Evolutionary conservation across 768 basidiomycete genomes (phyloP), one percentile per base, ranked within the genome.

Genomic region (Agrocybe pediades): DNA sequence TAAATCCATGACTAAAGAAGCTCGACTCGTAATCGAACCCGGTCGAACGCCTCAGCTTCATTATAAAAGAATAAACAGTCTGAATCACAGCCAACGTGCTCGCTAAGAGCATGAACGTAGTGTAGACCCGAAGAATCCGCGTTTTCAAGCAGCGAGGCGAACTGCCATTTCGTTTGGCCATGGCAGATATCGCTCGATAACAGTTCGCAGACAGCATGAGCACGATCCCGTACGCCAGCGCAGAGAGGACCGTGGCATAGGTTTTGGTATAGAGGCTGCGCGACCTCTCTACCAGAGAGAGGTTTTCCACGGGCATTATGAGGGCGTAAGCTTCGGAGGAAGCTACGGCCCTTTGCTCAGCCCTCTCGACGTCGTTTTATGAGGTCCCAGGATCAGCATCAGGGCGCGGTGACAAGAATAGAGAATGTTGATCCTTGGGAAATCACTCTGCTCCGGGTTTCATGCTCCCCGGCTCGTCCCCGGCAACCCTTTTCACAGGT

Each of bases 1-100:
- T 49, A 41, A 13, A 57, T 36, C 33, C 33, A 36, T 36, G 51
- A 19, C 41, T 20, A 8, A 40, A 51, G 40, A 55, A 46, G 6
- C 17, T 41, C 17, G 25, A 36, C 4, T 41, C 49, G 2, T 27
- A 43, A 44, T 57, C 57, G 9, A 57, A 42, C 5, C 51, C 29
- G 20, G 26, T 50, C 36, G 41, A 23, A 21, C 45, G 17, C 0
- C 47, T 48, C 17, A 55, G n/a, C 33, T 36, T 36, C 3, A 36
- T 13, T 3, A 36, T 36, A n/a, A 36, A 13, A 11, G 33, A 36
- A n/a, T 36, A 41, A 7, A 47, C 40, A 7, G 39, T 46, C 19
- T 57, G 54, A 11, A 57, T 41, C 24, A 57, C 25, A 13, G 56
- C 51, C 25, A 57, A 25, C 7, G 51, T 57, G 39, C 59, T 61